Evolutionary conservation across 768 basidiomycete species (phyloP).

Genomic region (Mycena pura): DNA sequence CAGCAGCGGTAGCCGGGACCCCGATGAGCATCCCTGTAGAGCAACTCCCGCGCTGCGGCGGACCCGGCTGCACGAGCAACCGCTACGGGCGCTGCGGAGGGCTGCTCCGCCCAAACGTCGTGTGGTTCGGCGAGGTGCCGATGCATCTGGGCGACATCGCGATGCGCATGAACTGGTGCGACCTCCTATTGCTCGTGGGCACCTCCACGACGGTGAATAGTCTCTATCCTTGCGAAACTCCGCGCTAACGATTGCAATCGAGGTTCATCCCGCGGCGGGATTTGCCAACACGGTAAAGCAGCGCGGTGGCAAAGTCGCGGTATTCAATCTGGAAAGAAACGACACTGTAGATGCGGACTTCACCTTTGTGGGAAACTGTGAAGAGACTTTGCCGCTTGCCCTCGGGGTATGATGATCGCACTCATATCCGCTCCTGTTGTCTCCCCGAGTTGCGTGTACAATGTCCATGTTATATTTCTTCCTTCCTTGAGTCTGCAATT

Average conservation of each 20-base stretch:
- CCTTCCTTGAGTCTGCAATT: too few species aligned
- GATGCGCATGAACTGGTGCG: slow-evolving; percentile 33
- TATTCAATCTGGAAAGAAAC: slow-evolving; percentile 43
- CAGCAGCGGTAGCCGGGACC: slow-evolving; percentile 27
- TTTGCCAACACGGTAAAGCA: slow-evolving; percentile 34
- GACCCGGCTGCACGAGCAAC: slow-evolving; percentile 5
- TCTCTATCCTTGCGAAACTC: too few species aligned
- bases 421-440: too few species aligned
- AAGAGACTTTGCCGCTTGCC: slow-evolving; percentile 25
- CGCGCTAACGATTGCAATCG: neutral
- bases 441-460: too few species aligned
- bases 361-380: slow-evolving; percentile 42
- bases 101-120: slow-evolving; percentile 44
- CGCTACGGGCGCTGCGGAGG: slow-evolving; percentile 33
- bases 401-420: slow-evolving; percentile 4
- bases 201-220: slow-evolving; percentile 41
- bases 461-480: too few species aligned
- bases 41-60: slow-evolving; percentile 37
- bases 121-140: slow-evolving; percentile 50
- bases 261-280: slow-evolving; percentile 38
- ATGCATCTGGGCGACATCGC: slow-evolving; percentile 36
- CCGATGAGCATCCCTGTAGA: slow-evolving; percentile 29
- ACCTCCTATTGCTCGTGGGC: slow-evolving; percentile 46
- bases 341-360: slow-evolving; percentile 40
- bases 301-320: slow-evolving; percentile 43